A percentile compares a stretch with the other conserved stretches of the same genome.
Evolutionary conservation across 345 rosid species (phyloP).

Genomic region (Eucalyptus sp.): DNA sequence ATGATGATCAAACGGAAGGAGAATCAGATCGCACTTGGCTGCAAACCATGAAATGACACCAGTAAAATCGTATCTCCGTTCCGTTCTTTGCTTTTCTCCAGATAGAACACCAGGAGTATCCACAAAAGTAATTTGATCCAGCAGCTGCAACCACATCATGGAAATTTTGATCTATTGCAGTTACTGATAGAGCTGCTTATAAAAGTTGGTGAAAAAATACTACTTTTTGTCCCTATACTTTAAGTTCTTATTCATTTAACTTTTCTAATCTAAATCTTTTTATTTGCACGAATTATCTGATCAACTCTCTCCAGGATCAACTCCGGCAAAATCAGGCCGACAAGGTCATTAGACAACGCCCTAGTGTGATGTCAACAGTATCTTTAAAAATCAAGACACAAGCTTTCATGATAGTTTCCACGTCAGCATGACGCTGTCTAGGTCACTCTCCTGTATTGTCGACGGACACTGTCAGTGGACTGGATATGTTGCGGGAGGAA

Average conservation of each 20-base stretch:
- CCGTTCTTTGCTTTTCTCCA: conserved; percentile 85
- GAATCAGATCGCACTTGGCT: conserved; percentile 83
- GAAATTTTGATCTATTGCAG: neutral
- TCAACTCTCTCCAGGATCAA: neutral
- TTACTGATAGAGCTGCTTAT: neutral
- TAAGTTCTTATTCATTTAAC: neutral
- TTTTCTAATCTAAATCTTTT: neutral
- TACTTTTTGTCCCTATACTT: neutral
- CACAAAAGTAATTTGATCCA: conserved; percentile 83
- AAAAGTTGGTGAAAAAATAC: neutral
- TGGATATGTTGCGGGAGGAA: neutral
- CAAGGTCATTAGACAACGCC: fast-evolving
- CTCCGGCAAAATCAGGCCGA: neutral
- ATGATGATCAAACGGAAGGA: conserved; percentile 92
- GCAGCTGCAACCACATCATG: conserved; percentile 31
- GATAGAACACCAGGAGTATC: conserved; percentile 95
- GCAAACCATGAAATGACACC: conserved; percentile 95
- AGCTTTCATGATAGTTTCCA: neutral
- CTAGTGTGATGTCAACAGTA: neutral
- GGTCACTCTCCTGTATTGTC: neutral
- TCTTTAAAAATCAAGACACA: neutral
- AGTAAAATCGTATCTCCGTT: conserved; percentile 71
- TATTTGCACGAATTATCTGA: neutral
- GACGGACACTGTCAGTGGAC: neutral
- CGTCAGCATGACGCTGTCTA: neutral